Evolutionary conservation across 176 grass and related monocot species (phyloP).

Genomic region (Carex pumila): DNA sequence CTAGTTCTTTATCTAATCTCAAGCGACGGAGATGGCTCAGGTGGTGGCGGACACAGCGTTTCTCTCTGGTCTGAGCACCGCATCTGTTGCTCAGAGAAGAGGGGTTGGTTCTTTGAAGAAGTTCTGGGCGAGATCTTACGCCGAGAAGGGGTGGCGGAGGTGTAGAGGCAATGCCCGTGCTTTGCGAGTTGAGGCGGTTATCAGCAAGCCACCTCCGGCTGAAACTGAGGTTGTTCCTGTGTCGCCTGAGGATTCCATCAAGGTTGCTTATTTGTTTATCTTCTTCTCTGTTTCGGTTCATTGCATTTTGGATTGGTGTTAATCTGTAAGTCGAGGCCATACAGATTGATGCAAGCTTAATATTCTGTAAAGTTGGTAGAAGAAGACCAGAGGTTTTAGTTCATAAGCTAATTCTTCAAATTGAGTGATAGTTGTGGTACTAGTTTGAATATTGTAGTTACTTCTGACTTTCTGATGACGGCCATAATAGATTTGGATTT

Average conservation of each 20-base stretch:
- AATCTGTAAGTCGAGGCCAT: not conserved
- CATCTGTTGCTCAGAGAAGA: conserved; percentile 21
- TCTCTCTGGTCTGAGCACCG: conserved; percentile 12
- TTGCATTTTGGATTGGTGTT: not conserved
- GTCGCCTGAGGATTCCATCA: conserved; percentile 46
- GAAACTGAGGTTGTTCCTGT: conserved; percentile 50
- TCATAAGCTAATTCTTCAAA: not conserved
- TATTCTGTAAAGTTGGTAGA: not conserved
- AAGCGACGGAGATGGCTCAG: conserved; percentile 47
- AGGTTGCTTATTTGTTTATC: conserved; percentile 15
- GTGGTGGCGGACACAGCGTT: conserved; percentile 22
- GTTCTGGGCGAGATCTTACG: conserved; percentile 20
- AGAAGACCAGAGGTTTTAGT: not conserved
- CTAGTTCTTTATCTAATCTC: not conserved
- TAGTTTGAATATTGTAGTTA: not conserved
- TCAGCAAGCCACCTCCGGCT: conserved; percentile 46
- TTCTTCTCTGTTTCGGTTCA: not conserved
- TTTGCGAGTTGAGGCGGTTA: conserved; percentile 35
- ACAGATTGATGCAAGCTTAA: not conserved
- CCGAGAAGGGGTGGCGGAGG: conserved; percentile 27
- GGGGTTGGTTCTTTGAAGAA: conserved; percentile 17
- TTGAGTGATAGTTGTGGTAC: not conserved
- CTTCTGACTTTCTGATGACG: not conserved
- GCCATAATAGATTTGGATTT: not conserved
- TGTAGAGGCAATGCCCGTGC: conserved; percentile 30